These are phyloP conservation scores for Trichaptum fuscoviolaceum DNA, from an alignment of 768 basidiomycete species.

Conservation along the genomic window DNA sequence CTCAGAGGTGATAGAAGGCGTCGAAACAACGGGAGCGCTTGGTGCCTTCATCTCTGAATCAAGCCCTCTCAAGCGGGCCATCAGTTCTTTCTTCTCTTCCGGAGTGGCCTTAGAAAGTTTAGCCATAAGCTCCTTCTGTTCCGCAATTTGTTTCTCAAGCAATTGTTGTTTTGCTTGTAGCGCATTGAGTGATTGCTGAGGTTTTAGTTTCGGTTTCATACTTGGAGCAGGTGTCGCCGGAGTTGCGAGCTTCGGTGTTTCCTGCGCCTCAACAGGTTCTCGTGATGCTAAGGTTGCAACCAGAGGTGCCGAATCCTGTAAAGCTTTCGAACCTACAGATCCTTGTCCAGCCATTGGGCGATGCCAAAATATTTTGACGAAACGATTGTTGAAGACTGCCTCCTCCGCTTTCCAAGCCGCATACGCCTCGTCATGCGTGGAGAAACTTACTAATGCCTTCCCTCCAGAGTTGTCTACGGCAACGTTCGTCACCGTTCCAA, in stretches of 20 bases:
- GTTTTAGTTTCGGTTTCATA: slow-evolving; percentile 18
- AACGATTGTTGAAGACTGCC: slow-evolving; percentile 91
- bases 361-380: slow-evolving; percentile 96
- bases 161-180: slow-evolving; percentile 72
- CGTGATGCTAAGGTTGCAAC: slow-evolving; percentile 52
- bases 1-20: slow-evolving; percentile 24
- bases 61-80: slow-evolving; percentile 69
- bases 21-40: slow-evolving; percentile 22
- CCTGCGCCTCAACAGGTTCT: slow-evolving; percentile 16
- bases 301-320: slow-evolving; percentile 76
- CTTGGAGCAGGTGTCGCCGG: slow-evolving; percentile 23
- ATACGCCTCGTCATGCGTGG: slow-evolving; percentile 76
- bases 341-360: slow-evolving; percentile 90
- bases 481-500: slow-evolving; percentile 89
- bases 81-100: slow-evolving; percentile 76
- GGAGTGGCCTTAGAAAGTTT: slow-evolving; percentile 55
- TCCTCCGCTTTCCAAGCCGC: slow-evolving; percentile 91
- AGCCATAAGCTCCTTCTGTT: slow-evolving; percentile 83
- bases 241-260: slow-evolving; percentile 18
- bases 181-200: slow-evolving; percentile 37
- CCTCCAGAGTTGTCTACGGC: slow-evolving; percentile 70
- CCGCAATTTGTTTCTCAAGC: slow-evolving; percentile 76
- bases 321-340: slow-evolving; percentile 63
- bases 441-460: slow-evolving; percentile 87
- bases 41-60: slow-evolving; percentile 70